A percentile compares a stretch with the other conserved stretches of the same genome.
Evolutionary conservation across 2,329 filamentous ascomycete species (phyloP).

Genomic region (Trichoderma arundinaceum): DNA sequence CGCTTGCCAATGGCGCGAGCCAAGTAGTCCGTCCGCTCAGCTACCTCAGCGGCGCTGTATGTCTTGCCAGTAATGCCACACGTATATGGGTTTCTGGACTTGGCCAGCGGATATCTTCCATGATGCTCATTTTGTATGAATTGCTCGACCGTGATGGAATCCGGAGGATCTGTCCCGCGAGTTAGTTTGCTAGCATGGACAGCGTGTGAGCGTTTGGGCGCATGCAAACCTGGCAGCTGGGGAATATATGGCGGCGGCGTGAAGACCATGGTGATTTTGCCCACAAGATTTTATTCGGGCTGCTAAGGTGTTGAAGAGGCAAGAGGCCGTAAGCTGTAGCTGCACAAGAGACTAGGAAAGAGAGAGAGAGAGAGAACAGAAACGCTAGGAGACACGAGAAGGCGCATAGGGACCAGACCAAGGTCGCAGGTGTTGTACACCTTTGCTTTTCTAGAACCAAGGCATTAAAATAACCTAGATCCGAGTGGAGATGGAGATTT

Average conservation of each 20-base stretch:
- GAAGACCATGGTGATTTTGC: slow-evolving; percentile 58
- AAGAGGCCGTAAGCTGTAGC: too few relatives aligned
- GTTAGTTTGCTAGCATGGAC: slow-evolving; percentile 12
- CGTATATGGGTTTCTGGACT: slow-evolving; percentile 73
- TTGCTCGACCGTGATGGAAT: slow-evolving; percentile 74
- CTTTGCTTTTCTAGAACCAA: neutral
- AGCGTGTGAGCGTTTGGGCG: slow-evolving; percentile 13
- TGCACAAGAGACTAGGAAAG: neutral
- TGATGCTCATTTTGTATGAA: slow-evolving; percentile 78
- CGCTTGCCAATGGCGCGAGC: slow-evolving; percentile 72
- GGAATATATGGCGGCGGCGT: slow-evolving; percentile 61
- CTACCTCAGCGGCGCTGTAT: slow-evolving; percentile 67
- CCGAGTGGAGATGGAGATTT: slow-evolving; percentile 2
- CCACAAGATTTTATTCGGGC: neutral
- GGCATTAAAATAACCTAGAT: neutral
- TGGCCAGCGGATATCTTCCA: slow-evolving; percentile 66
- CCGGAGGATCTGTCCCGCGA: slow-evolving; percentile 61
- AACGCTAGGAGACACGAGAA: neutral
- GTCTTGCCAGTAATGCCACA: slow-evolving; percentile 75
- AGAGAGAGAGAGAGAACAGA: neutral
- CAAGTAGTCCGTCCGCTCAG: slow-evolving; percentile 68
- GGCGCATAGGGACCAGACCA: too few relatives aligned
- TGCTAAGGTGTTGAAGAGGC: too few relatives aligned
- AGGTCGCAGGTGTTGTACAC: too few relatives aligned
- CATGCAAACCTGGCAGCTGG: slow-evolving; percentile 48